Base-by-base conservation (phyloP, 495 filamentous ascomycete genomes). In the Aspergillus homomorphus region DNA sequence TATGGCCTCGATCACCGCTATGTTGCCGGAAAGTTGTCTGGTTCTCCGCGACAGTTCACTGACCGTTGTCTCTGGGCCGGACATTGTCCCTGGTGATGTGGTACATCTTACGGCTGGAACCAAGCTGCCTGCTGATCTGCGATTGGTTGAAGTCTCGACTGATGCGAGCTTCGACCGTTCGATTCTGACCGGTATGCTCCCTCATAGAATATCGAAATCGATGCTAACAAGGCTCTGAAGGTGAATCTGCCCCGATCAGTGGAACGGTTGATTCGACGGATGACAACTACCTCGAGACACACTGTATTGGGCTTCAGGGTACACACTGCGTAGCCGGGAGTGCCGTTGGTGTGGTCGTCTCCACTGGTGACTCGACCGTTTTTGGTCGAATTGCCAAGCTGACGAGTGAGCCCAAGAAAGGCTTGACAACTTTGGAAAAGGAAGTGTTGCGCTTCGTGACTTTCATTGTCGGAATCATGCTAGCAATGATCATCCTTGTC, bases 201-300 rank as follows among this genome's bases (percentile, higher is more conserved):
- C 28, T 18, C 3, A 41, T 41, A 20, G n/a, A 15, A 3, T n/a
- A 22, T 24, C 22, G 5, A 1, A 26, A 21, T 24, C 22, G 18
- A 3, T 54, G 19, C 43, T 22, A 60, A 51, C 33, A 53, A n/a
- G 59, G 20, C 30, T 45, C 30, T 26, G 1, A 52, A 79, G 82
- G 83, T 43, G 85, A 88, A 69, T 83, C 85, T 14, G 68, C 79
- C 15, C 83, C 84, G 16, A 67, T 88, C 9, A 68, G 71, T 9
- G 86, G 79, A 7, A 75, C 76, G 0, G 75, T 84, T 0, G 77
- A 87, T 10, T 79, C 73, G 1, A 86, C 82, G 0, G 83, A 89
- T 48, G 72, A 79, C 23, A 90, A 90, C 63, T 90, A 86, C 61
- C 83, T 91, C 26, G 87, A 89, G 62, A 88, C 87, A n/a, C 77